Evolutionary conservation across 2,329 filamentous ascomycete genomes (phyloP).

Genomic region (Alternaria alternata): DNA sequence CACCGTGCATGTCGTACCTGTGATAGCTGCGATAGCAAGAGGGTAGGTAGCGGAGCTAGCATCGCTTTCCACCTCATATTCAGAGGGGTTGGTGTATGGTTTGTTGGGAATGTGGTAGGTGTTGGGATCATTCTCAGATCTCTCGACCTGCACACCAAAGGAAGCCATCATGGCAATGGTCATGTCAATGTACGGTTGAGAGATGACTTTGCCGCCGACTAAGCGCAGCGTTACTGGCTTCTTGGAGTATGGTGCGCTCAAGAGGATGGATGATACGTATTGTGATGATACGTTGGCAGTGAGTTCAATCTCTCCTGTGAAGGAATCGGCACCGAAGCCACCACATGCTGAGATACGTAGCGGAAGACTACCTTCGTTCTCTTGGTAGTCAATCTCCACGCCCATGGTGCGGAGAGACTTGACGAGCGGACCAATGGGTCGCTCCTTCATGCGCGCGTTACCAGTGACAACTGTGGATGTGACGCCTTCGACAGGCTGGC

Average conservation of each 20-base stretch:
- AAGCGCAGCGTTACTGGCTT: slow-evolving; percentile 88
- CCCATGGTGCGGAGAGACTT: slow-evolving; percentile 89
- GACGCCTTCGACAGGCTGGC: slow-evolving; percentile 68
- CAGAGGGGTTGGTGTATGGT: slow-evolving; percentile 79
- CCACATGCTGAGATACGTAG: slow-evolving; percentile 75
- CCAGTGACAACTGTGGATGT: slow-evolving; percentile 84
- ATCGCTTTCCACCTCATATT: slow-evolving; percentile 95
- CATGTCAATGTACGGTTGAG: slow-evolving; percentile 98
- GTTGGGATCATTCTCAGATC: slow-evolving; percentile 79
- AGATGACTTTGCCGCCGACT: slow-evolving; percentile 96
- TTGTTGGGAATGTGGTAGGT: slow-evolving; percentile 94
- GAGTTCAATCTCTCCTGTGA: slow-evolving; percentile 82
- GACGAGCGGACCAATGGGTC: slow-evolving; percentile 91
- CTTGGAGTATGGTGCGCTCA: slow-evolving; percentile 97
- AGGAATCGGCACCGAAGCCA: slow-evolving; percentile 69
- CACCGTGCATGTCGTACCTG: slow-evolving; percentile 92
- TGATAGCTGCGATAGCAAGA: slow-evolving; percentile 91
- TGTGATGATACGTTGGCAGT: slow-evolving; percentile 98
- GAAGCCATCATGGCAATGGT: slow-evolving; percentile 96
- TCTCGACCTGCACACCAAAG: slow-evolving; percentile 83
- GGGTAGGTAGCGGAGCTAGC: slow-evolving; percentile 98
- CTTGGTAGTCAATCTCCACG: slow-evolving; percentile 85
- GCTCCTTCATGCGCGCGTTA: slow-evolving; percentile 94
- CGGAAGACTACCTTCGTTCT: slow-evolving; percentile 83
- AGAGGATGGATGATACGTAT: slow-evolving; percentile 94